Evolutionary conservation across 306 rosid genomes (phyloP), one percentile per base, ranked within the genome.

Genomic region (Dalbergia oliveri): DNA sequence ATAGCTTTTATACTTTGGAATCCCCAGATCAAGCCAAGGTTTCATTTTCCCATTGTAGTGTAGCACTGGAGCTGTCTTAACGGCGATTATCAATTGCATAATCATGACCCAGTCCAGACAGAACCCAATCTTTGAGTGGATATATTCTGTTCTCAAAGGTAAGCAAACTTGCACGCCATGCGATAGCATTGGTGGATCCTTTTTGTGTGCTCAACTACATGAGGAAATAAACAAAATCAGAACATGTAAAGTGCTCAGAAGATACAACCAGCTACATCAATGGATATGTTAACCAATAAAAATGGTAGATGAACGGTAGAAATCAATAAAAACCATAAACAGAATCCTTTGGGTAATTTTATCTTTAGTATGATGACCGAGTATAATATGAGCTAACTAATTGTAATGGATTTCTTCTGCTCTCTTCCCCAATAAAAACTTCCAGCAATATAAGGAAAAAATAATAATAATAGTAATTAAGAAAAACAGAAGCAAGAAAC

Each of bases 1-100:
- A 76, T 85, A 84, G 84, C 80, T 80, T 62, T 79, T 93, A 74
- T 93, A 95, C 67, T 89, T 86, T 21, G 97, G 93, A 79, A 95
- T 95, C 75, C 99, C 99, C 89, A 95, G 83, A 80, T 95, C 99
- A 65, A 94, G 93, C 99, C 99, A 94, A 54, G 99, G 99, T 80
- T 94, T 94, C 97, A 94, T 92, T 78, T 95, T 88, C 63, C 99
- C 99, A 39, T 95, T 95, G 67, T 91, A 95, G 87, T 95, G 99
- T 89, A 95, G 82, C 39, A 91, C 90, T 4, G 76, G 69, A 72
- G 85, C 85, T 54, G 68, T 67, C 72, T 80, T 86, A 66, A 79
- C 50, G 77, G 73, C 67, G 81, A 49, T 80, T 57, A 60, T 71
- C 89, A 79, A 88, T 35, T 18, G 66, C 77, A 72, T 95, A 93